These are phyloP conservation scores for Ophiostoma quercus DNA, from an alignment of 2,329 filamentous ascomycete genomes.

Conservation along the genomic window DNA sequence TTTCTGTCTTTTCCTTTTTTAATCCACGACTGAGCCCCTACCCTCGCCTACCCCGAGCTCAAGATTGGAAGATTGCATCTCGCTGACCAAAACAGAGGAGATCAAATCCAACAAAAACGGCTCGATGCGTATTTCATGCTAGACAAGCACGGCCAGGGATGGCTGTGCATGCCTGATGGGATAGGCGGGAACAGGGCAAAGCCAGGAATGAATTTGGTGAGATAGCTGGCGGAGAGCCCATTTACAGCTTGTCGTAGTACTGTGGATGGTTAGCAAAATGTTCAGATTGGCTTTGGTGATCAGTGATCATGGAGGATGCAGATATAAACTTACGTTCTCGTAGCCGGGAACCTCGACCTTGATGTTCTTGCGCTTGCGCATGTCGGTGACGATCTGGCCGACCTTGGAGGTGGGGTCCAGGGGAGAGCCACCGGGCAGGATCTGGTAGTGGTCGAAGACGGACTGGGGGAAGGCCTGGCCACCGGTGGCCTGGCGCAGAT, in stretches of 20 bases:
- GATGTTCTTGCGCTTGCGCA: slow-evolving; percentile 99
- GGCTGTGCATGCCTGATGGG: slow-evolving; percentile 16
- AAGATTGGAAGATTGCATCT: not conserved
- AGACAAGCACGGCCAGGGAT: slow-evolving; percentile 7
- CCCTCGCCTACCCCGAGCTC: slow-evolving; percentile 13
- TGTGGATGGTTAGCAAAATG: slow-evolving; percentile 36
- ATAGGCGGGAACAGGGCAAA: slow-evolving; percentile 15
- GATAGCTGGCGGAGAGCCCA: slow-evolving; percentile 33
- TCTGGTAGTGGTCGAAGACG: slow-evolving; percentile 98
- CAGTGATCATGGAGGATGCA: not conserved
- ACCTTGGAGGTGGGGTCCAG: slow-evolving; percentile 78
- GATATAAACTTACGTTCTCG: slow-evolving; percentile 76
- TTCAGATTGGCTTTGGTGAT: not conserved
- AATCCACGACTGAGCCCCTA: slow-evolving; percentile 1
- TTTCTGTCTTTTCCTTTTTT: slow-evolving; percentile 19
- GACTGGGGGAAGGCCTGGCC: slow-evolving; percentile 99
- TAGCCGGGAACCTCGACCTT: slow-evolving; percentile 90
- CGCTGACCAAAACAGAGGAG: slow-evolving; percentile 2
- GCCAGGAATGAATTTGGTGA: slow-evolving; percentile 22
- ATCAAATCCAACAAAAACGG: slow-evolving; percentile 5
- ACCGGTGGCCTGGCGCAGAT: slow-evolving; percentile 86
- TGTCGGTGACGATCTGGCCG: slow-evolving; percentile 75
- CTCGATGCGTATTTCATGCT: slow-evolving; percentile 15
- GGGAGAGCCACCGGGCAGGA: slow-evolving; percentile 87
- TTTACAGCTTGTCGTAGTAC: slow-evolving; percentile 99